Evolutionary conservation across 2,329 filamentous ascomycete genomes (phyloP), one percentile per base, ranked within the genome.

Genomic region (Aspergillus transmontanensis): DNA sequence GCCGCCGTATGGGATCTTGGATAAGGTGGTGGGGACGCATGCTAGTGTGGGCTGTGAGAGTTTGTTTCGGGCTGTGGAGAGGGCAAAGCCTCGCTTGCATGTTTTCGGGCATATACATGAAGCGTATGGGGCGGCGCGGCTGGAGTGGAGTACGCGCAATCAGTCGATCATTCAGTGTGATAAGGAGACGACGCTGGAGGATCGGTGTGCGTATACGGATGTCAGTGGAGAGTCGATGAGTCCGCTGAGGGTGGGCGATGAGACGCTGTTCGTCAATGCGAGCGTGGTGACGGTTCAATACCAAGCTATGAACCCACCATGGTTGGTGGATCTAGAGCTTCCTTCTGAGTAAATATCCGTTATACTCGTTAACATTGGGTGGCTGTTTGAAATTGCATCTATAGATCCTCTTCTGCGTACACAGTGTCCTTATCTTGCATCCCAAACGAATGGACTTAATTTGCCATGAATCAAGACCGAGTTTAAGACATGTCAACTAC

Each of bases 31-130:
- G 7, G 61, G 48, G 48, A 30, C 68, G 1, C 71, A 71, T 2
- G 70, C 76, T 28, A 69, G 75, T 23, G 85, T 84, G 1, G 88
- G 88, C 0, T 89, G 87, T 72, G 76, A 81, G 54, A 81, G 84
- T 68, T 75, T 90, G 1, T 77, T 85, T 1, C 75, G 77, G 1
- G 87, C 87, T 0, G 75, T 84, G 1, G 74, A 78, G 58, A 78
- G 85, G 6, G 82, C 81, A 11, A 78, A 77, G 57, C 87, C 87
- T 0, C 72, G 75, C 3, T 57, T 89, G n/a, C 85, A 89, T 71
- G 85, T 85, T 65, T 90, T 88, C 69, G 87, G 87, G 0, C 87
- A 89, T 75, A 88, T 89, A 21, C 86, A 88, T 69, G 84, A 86
- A 69, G 84, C 78, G 0, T 82, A 82, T 73, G 84, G 83, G 21